phyloP scores from a whole-genome alignment of 2,329 filamentous ascomycete species.

The Fusarium sp. region DNA sequence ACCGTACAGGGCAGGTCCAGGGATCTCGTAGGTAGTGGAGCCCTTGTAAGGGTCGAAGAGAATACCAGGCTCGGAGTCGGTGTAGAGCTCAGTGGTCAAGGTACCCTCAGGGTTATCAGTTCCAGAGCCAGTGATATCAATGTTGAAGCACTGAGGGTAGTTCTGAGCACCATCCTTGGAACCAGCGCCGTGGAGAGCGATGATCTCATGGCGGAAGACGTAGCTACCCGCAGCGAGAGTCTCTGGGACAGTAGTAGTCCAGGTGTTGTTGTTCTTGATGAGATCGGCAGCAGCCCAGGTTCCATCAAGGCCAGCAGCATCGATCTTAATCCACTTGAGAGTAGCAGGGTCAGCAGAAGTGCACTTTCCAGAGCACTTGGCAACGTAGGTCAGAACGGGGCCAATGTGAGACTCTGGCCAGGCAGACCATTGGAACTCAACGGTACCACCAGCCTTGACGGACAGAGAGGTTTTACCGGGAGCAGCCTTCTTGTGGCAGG shows the following conservation, averaged over 20 bases:
- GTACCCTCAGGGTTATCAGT: conserved; percentile 47
- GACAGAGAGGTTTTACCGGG: conserved; percentile 45
- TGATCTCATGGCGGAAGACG: conserved; percentile 62
- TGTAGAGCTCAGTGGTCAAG: conserved; percentile 46
- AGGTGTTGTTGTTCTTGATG: conserved; percentile 53
- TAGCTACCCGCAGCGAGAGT: conserved; percentile 53
- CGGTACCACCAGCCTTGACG: conserved; percentile 53
- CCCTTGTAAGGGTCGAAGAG: conserved; percentile 46
- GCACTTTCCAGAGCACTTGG: conserved; percentile 65
- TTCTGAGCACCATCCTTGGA: conserved; percentile 32
- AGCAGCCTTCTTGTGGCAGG: conserved; percentile 56
- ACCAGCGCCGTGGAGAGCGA: conserved; percentile 57
- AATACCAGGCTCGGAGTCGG: conserved; percentile 45
- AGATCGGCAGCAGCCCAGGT: conserved; percentile 52
- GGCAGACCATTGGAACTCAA: conserved; percentile 53
- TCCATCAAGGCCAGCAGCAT: conserved; percentile 59
- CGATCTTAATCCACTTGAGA: conserved; percentile 73
- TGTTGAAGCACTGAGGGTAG: conserved; percentile 37
- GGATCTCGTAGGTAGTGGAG: conserved; percentile 41
- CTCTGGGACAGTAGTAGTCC: conserved; percentile 49
- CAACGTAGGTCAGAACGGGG: conserved; percentile 72
- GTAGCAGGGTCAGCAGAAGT: conserved; percentile 59
- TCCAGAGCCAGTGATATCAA: conserved; percentile 53
- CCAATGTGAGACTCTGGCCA: conserved; percentile 58
- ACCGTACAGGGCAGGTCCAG: conserved; percentile 43